These are phyloP conservation scores for Penicillium sp. DNA, from an alignment of 2,329 filamentous ascomycete genomes.

Conservation along the genomic window DNA sequence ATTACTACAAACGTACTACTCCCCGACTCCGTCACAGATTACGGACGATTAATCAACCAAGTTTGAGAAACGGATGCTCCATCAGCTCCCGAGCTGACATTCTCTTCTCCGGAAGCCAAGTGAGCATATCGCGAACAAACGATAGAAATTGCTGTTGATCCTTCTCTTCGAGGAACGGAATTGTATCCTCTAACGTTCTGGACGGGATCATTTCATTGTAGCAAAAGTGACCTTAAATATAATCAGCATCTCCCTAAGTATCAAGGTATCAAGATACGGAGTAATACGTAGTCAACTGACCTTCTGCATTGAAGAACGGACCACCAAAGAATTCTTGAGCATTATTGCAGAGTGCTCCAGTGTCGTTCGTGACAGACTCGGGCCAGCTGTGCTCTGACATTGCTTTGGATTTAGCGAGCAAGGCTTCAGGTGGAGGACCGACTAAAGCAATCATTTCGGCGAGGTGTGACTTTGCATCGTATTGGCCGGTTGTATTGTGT, in stretches of 20 bases:
- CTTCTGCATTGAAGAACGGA: constrained; percentile 22
- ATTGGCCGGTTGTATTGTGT: constrained; percentile 23
- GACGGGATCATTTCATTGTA: background rate
- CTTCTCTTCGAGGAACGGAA: constrained; percentile 9
- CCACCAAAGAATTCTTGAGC: constrained; percentile 18
- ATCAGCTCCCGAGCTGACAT: constrained; percentile 26
- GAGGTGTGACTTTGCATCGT: constrained; percentile 30
- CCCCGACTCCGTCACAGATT: no score
- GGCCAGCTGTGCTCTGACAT: constrained; percentile 14
- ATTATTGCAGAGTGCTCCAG: constrained; percentile 13
- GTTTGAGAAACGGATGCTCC: constrained; percentile 25
- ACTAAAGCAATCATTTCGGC: constrained; percentile 39
- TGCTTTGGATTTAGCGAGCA: constrained; percentile 18
- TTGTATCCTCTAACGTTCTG: no score
- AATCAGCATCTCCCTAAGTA: no score
- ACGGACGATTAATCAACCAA: no score
- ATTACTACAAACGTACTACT: no score
- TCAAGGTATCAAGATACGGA: constrained; percentile 12
- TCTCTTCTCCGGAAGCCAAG: constrained; percentile 26
- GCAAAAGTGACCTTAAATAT: no score
- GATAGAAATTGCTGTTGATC: constrained; percentile 30
- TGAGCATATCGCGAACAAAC: constrained; percentile 27
- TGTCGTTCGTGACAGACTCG: constrained; percentile 9
- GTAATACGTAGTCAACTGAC: constrained; percentile 20
- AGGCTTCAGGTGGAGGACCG: constrained; percentile 28